Percentiles rank a stretch among this genome's conserved stretches.
Evolutionary conservation across 2,329 filamentous ascomycete species (phyloP).

Genomic region (Cladosporium colombiae): DNA sequence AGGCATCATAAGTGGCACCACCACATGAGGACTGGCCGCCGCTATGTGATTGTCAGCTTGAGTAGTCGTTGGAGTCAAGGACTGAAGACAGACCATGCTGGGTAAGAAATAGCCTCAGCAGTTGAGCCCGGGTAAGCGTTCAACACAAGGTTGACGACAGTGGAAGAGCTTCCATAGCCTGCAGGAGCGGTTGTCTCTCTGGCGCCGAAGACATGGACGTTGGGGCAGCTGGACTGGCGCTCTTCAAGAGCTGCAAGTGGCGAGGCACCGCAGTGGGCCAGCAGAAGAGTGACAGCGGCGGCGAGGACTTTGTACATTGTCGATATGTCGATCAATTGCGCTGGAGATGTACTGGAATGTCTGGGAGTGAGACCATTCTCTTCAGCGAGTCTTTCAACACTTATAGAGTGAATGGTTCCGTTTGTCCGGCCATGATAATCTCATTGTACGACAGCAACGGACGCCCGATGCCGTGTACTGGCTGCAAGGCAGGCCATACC

Average conservation of each 20-base stretch:
- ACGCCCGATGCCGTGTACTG: neutral
- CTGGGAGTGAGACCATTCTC: neutral
- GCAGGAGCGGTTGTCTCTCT: conserved; percentile 45
- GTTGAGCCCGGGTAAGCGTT: conserved; percentile 43
- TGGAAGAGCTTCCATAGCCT: conserved; percentile 44
- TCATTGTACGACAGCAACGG: neutral
- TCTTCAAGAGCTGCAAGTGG: conserved; percentile 17
- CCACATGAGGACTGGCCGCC: conserved; percentile 62
- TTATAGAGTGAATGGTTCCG: neutral
- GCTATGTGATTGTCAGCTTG: conserved; percentile 39
- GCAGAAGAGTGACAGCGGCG: conserved; percentile 5
- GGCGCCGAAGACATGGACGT: conserved; percentile 48
- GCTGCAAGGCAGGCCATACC: neutral
- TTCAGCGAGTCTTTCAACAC: neutral
- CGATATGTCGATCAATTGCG: neutral
- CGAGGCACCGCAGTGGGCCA: conserved; percentile 17
- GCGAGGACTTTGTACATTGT: conserved; percentile 9
- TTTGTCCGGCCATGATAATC: neutral
- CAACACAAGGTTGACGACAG: conserved; percentile 44
- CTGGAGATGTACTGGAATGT: neutral
- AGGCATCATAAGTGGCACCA: conserved; percentile 60
- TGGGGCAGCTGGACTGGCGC: conserved; percentile 37
- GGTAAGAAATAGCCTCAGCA: conserved; percentile 46
- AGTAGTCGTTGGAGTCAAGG: neutral
- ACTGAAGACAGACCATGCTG: conserved; percentile 44